Base-by-base conservation (phyloP, 495 filamentous ascomycete species). In the Penicillium mononematosum region DNA sequence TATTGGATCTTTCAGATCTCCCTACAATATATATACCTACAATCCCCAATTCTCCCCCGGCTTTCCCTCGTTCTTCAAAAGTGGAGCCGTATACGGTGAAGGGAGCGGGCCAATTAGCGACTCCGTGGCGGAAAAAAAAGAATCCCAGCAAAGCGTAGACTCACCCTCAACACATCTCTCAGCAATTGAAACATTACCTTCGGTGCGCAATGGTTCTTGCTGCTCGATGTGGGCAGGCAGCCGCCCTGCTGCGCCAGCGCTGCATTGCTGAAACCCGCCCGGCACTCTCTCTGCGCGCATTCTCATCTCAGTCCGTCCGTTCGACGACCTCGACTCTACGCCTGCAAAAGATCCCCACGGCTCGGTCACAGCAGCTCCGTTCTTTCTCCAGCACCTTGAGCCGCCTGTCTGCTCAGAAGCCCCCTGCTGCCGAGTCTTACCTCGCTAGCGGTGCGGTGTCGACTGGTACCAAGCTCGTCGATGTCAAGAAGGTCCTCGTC, bases 401-500 rank as follows among this genome's bases (percentile, higher is more conserved):
- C 58, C 72, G 71, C 57, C 59, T 77, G 51, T 70, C 73, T 32
- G 64, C 72, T 38, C 84, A 92, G 71, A 75, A 81, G 60, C 86
- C 91, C 42, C 93, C 92, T 32, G 88, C 89, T 64, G 87, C 92
- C 19, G 86, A 93, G 66, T 89, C 92, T 49, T 96, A 96, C 71
- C 78, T 98, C 53, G 82, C 87, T 50, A 96, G 91, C 72, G 92
- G 91, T 53, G 88, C 83, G 48, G 84, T 98, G 59, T 87, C 87
- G 64, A 76, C 82, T 24, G 87, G 84, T 45, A 80, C 76, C 58
- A 81, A 91, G 62, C 71, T 88, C 46, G 87, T 98, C 43, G 86
- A 96, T 76, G 94, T 98, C 25, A 95, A 96, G 80, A 98, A 97
- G 77, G 91, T 96, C 7, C 80, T 98, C 19, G 88, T 98, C 32